Base-by-base conservation (phyloP, 1,284 basidiomycete species). In the Lignosus rhinocerotis region DNA sequence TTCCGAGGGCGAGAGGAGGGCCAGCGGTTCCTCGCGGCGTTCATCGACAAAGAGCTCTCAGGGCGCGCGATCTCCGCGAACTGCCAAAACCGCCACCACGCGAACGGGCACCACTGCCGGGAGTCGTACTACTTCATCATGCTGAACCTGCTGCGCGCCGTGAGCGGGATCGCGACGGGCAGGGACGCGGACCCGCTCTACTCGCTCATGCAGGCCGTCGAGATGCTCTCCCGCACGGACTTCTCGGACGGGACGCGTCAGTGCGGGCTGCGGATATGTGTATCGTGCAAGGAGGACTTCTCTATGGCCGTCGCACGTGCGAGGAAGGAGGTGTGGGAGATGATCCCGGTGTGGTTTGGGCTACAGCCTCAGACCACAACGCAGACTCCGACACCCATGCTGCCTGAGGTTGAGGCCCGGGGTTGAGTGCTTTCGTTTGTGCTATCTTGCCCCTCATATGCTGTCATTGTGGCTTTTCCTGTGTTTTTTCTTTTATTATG, bases 101-200 rank as follows among this genome's bases (percentile, higher is more conserved):
- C 65, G 66, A 46, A 60, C 59, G 52, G 72, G 45, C 62, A 72
- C 62, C 64, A 67, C 31, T 90, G 88, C 71, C 75, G 75, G 59
- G 85, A 89, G 59, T 87, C 87, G 12, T 88, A 87, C 73, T 87
- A 88, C 71, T 88, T 85, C 69, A 83, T 91, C 73, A 83, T 82
- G 74, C 80, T 90, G 58, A 89, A 90, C 69, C 73, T 87, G 31
- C 73, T 90, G 44, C 82, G 88, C 53, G 80, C 84, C 25, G 80
- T 90, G 50, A 84, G 86, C 1, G 88, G 88, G 0, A 84, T 90
- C 60, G 81, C 87, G 1, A 79, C 76, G 54, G 88, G 88, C 45
- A 77, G 88, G 32, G 88, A 90, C 66, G 88, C 85, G 3, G 88
- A 90, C 67, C 85, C 87, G 57, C 71, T 90, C 21, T 88, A 80